phyloP scores from a whole-genome alignment of 2,329 filamentous ascomycete species.

The Tympanopsis confertula region DNA sequence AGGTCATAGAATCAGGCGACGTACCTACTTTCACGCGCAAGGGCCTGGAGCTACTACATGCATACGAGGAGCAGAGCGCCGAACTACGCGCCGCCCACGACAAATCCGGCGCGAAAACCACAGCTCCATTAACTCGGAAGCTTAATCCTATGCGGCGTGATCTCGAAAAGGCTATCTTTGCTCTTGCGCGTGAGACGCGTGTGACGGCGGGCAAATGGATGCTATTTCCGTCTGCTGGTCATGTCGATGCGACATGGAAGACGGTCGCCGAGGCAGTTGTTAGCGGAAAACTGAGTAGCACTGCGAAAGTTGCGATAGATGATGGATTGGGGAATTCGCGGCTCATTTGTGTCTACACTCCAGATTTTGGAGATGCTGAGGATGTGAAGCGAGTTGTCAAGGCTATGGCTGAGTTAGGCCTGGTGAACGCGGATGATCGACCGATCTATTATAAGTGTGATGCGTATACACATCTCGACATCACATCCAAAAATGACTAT shows the following conservation, averaged over 20 bases:
- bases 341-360: not conserved
- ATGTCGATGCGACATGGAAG: not conserved
- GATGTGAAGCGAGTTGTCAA: not conserved
- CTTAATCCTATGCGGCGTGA: not conserved
- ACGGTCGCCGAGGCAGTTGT: not conserved
- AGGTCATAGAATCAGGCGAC: not conserved
- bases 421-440: not conserved
- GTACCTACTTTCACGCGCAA: not conserved
- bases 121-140: not conserved
- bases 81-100: not conserved
- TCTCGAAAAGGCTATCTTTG: not conserved
- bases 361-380: not conserved
- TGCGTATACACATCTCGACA: not conserved
- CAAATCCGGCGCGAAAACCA: not conserved
- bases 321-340: not conserved
- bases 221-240: not conserved
- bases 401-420: not conserved
- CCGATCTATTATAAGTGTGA: not conserved
- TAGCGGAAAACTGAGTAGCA: not conserved
- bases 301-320: not conserved
- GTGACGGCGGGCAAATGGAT: not conserved
- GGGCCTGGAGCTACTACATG: not conserved
- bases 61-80: not conserved
- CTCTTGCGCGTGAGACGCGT: not conserved
- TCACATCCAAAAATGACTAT: not conserved